These are phyloP conservation scores for Lycium ferocissimum DNA, from an alignment of 257 asterid genomes.

Conservation along the genomic window DNA sequence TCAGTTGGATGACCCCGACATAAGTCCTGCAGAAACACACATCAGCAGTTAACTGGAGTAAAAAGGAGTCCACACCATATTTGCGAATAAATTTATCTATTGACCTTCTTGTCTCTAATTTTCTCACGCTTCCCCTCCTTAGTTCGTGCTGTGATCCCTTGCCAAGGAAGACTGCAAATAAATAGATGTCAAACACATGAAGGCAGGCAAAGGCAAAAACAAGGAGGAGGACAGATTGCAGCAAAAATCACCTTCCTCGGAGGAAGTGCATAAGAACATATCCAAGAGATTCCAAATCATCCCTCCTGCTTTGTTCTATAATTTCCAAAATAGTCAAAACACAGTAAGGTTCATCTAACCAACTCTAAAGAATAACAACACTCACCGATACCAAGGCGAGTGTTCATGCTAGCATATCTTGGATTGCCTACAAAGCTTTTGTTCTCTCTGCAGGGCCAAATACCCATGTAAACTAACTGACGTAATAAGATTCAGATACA, in stretches of 20 bases:
- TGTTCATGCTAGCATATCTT: constrained; percentile 62
- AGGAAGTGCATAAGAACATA: constrained; percentile 87
- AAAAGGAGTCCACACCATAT: constrained; percentile 27
- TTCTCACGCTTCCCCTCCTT: constrained; percentile 88
- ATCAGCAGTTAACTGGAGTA: constrained; percentile 27
- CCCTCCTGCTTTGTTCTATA: constrained; percentile 78
- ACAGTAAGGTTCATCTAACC: background rate
- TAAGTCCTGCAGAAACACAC: constrained; percentile 53
- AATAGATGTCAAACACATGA: constrained; percentile 45
- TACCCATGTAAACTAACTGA: background rate
- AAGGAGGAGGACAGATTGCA: constrained; percentile 28
- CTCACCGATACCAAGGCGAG: constrained; percentile 68
- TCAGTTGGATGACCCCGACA: constrained; percentile 90
- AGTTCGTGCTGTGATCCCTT: constrained; percentile 89
- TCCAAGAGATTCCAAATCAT: constrained; percentile 57
- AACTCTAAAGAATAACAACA: constrained; percentile 28
- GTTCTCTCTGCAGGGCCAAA: constrained; percentile 71
- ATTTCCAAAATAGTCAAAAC: background rate
- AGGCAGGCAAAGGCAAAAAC: constrained; percentile 8
- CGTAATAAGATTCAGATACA: background rate
- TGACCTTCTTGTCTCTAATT: constrained; percentile 87
- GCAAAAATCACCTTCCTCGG: constrained; percentile 71
- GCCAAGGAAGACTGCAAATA: constrained; percentile 80
- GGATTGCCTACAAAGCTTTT: constrained; percentile 92
- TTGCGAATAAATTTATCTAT: constrained; percentile 55